Percentiles rank a stretch among this genome's conserved stretches.
phyloP scores from a whole-genome alignment of 495 filamentous ascomycete genomes.

The Parathielavia appendiculata region DNA sequence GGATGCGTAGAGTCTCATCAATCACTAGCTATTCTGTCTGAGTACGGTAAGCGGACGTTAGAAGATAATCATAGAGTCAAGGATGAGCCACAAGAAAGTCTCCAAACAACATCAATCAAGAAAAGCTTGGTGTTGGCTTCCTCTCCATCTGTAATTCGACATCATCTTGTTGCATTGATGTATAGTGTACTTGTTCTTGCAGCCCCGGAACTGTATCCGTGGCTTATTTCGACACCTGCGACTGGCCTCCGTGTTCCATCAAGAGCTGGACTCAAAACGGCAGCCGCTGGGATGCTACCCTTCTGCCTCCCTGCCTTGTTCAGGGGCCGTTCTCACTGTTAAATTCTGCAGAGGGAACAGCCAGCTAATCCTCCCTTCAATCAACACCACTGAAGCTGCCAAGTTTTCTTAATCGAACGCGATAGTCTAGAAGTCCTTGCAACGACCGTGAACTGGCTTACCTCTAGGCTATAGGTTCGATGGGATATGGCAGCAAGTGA shows the following conservation, averaged over 20 bases:
- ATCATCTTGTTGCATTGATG: constrained; percentile 21
- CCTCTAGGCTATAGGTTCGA: neutral
- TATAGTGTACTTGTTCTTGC: neutral
- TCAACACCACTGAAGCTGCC: neutral
- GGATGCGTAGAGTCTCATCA: neutral
- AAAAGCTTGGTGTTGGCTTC: neutral
- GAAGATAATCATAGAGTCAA: too few species aligned
- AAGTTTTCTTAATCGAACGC: neutral
- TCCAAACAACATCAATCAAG: too few species aligned
- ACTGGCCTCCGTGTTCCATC: neutral
- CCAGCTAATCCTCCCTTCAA: neutral
- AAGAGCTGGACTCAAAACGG: neutral
- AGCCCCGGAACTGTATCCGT: neutral
- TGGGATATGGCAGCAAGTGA: too few species aligned
- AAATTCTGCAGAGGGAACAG: neutral
- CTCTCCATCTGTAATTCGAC: constrained; percentile 8
- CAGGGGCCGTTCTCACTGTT: constrained; percentile 1
- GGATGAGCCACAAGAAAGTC: too few species aligned
- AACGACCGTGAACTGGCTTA: constrained; percentile 7
- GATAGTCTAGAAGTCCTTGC: neutral
- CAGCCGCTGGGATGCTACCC: constrained; percentile 1
- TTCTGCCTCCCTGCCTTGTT: neutral
- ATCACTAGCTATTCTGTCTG: too few species aligned
- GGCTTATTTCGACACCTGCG: neutral
- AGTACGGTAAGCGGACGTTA: too few species aligned